Base-by-base conservation (phyloP, 257 asterid species). In the Penstemon davidsonii region DNA sequence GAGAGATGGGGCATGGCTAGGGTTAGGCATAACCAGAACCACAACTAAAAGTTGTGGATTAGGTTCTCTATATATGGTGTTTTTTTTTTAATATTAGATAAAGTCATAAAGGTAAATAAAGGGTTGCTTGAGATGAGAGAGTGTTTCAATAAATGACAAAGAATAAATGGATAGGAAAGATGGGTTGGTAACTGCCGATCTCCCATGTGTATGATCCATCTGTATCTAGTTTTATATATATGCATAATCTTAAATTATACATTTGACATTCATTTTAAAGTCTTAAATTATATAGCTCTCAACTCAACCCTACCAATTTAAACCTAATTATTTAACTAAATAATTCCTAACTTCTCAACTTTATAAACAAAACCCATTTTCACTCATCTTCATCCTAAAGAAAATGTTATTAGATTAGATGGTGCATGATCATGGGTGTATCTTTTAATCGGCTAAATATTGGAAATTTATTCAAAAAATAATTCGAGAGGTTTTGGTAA, bases 111-210 rank as follows among this genome's bases (percentile, higher is more conserved):
- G 56, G 8, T 49, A 39, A 68, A 54, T 44, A 46, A 50, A 60
- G 61, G 58, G 46, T 38, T 53, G 67, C 50, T 41, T 55, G 39
- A 19, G 44, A 45, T 67, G 75, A 51, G 72, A 65, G 66, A 79
- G 44, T 58, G 60, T 69, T 65, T 69, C 74, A 84, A 65, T 84
- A 80, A 80, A 80, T 83, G 85, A 73, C 75, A 77, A 75, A 52
- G 87, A 81, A 86, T 73, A 80, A 83, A 80, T 66, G 91, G 86
- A 84, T 77, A 68, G 75, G 81, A 84, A 87, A 75, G 84, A 81
- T 82, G 81, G 82, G 81, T 71, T 70, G 80, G 86, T 84, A 86
- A 81, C 79, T 74, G 88, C 83, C 81, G 57, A 73, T 75, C 68
- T 71, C 65, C 72, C 84, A 79, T 78, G 70, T 77, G n/a, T n/a